These are phyloP conservation scores for Trichoderma asperellum DNA, from an alignment of 2,329 filamentous ascomycete genomes.

Conservation along the genomic window DNA sequence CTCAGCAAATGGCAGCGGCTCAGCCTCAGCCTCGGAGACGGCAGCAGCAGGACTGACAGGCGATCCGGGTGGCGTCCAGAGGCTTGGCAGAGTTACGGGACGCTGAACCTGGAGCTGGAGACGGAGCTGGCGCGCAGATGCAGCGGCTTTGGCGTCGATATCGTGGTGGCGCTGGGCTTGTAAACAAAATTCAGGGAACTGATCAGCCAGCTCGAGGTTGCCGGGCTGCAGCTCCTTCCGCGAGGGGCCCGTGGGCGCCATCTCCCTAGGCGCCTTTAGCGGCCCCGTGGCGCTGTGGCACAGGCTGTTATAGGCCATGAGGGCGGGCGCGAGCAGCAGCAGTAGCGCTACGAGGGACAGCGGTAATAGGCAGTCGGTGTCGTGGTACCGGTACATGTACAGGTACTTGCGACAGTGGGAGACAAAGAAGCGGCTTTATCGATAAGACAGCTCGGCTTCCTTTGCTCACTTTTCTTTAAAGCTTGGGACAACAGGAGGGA, in stretches of 20 bases:
- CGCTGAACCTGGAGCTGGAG: constrained; percentile 11
- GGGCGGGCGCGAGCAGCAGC: constrained; percentile 3
- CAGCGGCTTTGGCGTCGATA: constrained; percentile 9
- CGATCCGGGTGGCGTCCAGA: constrained; percentile 23
- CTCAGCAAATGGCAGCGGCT: constrained; percentile 3
- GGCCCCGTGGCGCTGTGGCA: constrained; percentile 17
- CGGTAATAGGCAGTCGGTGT: constrained; percentile 18
- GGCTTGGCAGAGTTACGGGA: constrained; percentile 6
- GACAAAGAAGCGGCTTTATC: constrained; percentile 6
- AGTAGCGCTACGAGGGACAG: constrained; percentile 19
- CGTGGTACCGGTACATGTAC: constrained; percentile 24
- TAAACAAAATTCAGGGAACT: constrained; percentile 29
- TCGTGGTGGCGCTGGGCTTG: constrained; percentile 21
- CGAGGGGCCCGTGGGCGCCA: constrained; percentile 13
- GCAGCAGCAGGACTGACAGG: constrained; percentile 9
- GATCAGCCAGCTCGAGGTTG: constrained; percentile 27
- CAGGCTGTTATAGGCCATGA: constrained; percentile 25
- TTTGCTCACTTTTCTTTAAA: not conserved
- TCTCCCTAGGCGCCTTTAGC: constrained; percentile 26
- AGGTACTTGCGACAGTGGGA: constrained; percentile 3
- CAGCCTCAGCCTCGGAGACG: constrained; percentile 17
- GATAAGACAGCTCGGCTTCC: constrained; percentile 12
- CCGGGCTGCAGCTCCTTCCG: constrained; percentile 27
- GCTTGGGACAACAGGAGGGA: not conserved
- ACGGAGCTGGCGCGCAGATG: constrained; percentile 9